Evolutionary conservation across 225 moss, liverwort and hornwort genomes (phyloP).

Genomic region (Marchantia paleacea): DNA sequence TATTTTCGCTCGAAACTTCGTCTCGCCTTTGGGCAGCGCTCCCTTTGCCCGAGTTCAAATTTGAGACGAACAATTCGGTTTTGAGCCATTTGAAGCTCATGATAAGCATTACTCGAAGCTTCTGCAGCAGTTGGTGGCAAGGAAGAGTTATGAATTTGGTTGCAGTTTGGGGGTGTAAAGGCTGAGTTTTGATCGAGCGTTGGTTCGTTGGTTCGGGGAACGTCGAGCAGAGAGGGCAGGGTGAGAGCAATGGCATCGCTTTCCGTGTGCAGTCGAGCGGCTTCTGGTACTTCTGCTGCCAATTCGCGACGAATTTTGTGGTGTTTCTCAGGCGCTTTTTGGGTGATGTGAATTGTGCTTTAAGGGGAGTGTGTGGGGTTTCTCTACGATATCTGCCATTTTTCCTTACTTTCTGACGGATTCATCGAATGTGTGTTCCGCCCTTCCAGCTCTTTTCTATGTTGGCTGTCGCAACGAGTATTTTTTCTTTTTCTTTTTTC

Average conservation of each 20-base stretch:
- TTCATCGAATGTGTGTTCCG: no score
- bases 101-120: background rate
- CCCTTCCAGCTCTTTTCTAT: no score
- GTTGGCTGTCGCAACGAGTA: no score
- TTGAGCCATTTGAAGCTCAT: background rate
- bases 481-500: background rate
- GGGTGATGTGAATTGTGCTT: background rate
- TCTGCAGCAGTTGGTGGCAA: background rate
- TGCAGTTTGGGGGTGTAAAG: background rate
- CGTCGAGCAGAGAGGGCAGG: background rate
- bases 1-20: background rate
- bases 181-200: background rate
- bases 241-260: constrained; percentile 11
- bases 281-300: constrained; percentile 7
- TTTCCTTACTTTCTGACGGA: no score
- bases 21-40: background rate
- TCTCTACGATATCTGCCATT: background rate
- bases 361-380: no score
- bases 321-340: background rate
- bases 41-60: background rate
- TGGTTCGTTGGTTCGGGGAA: background rate
- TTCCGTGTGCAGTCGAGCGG: background rate
- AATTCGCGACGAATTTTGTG: background rate
- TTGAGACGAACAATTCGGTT: background rate
- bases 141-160: background rate